These are phyloP conservation scores for Suillus clintonianus DNA, from an alignment of 768 basidiomycete genomes.

Conservation along the genomic window DNA sequence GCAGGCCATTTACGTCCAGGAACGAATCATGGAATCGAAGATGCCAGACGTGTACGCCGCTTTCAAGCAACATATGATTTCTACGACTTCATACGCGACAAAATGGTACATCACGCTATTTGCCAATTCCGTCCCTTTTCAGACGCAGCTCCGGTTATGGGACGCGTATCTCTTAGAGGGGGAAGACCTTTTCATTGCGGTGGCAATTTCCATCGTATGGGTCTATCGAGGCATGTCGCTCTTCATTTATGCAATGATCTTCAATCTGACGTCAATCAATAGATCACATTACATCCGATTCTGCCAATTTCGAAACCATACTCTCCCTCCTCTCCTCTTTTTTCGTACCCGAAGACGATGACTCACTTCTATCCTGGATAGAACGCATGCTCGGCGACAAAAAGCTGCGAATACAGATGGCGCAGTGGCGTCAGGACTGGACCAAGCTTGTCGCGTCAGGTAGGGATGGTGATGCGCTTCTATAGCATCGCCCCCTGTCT, in stretches of 20 bases:
- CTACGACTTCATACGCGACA: constrained; percentile 93
- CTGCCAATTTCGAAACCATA: constrained; percentile 90
- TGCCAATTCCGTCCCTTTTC: constrained; percentile 93
- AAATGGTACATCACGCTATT: constrained; percentile 99
- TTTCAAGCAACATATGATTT: constrained; percentile 87
- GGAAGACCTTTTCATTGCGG: constrained; percentile 81
- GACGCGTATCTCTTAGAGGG: constrained; percentile 93
- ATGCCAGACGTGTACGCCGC: constrained; percentile 89
- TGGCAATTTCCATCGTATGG: constrained; percentile 90
- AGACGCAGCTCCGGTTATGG: constrained; percentile 93
- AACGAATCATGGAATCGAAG: constrained; percentile 80
- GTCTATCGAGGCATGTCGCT: constrained; percentile 71
- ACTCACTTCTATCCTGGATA: constrained; percentile 82
- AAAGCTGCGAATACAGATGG: constrained; percentile 72
- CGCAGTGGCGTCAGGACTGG: constrained; percentile 83
- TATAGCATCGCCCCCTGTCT: constrained; percentile 36
- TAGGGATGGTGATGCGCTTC: constrained; percentile 58
- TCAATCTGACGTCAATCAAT: constrained; percentile 10
- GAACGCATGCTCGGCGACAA: constrained; percentile 56
- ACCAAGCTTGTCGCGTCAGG: constrained; percentile 63
- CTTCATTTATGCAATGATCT: not conserved
- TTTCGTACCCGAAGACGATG: constrained; percentile 91
- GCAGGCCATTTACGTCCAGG: constrained; percentile 95
- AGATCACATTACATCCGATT: constrained; percentile 82
- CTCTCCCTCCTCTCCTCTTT: constrained; percentile 90